Evolutionary conservation across 2,329 filamentous ascomycete species (phyloP).

Genomic region (Curvularia eragrostidis): DNA sequence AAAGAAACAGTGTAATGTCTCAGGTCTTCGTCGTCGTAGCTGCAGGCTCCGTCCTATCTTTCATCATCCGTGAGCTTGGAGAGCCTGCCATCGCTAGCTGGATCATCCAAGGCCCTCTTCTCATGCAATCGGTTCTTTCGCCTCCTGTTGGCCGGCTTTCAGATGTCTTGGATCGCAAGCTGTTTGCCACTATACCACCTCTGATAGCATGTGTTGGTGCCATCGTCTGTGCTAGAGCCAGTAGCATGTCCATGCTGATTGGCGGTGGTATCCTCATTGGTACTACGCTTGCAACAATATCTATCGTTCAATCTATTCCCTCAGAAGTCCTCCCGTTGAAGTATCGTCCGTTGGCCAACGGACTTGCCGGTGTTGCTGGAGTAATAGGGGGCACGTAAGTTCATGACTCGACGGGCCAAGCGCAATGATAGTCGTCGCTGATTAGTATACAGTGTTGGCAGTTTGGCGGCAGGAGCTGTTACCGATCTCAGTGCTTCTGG

Average conservation of each 20-base stretch:
- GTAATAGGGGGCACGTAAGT: slow-evolving; percentile 61
- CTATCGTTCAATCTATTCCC: slow-evolving; percentile 64
- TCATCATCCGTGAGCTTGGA: slow-evolving; percentile 63
- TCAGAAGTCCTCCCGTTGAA: slow-evolving; percentile 65
- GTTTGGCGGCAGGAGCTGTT: slow-evolving; percentile 60
- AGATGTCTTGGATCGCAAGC: slow-evolving; percentile 64
- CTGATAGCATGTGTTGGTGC: slow-evolving; percentile 62
- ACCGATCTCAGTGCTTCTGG: slow-evolving; percentile 57
- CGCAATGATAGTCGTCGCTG: not conserved
- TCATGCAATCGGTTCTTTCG: slow-evolving; percentile 65
- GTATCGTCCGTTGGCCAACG: slow-evolving; percentile 63
- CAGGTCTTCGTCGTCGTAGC: slow-evolving; percentile 65
- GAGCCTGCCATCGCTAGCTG: slow-evolving; percentile 60
- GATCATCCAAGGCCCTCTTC: slow-evolving; percentile 65
- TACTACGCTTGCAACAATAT: slow-evolving; percentile 60
- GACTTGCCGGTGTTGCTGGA: slow-evolving; percentile 60
- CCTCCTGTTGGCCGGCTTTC: slow-evolving; percentile 64
- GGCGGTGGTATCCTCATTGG: slow-evolving; percentile 66
- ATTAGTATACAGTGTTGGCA: slow-evolving; percentile 52
- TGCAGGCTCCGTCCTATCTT: slow-evolving; percentile 63
- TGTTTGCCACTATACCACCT: slow-evolving; percentile 60
- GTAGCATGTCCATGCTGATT: slow-evolving; percentile 63
- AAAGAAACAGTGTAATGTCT: slow-evolving; percentile 52
- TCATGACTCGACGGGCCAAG: not conserved
- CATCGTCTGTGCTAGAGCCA: slow-evolving; percentile 62